phyloP scores from a whole-genome alignment of 495 filamentous ascomycete species.

The Xylaria curta region DNA sequence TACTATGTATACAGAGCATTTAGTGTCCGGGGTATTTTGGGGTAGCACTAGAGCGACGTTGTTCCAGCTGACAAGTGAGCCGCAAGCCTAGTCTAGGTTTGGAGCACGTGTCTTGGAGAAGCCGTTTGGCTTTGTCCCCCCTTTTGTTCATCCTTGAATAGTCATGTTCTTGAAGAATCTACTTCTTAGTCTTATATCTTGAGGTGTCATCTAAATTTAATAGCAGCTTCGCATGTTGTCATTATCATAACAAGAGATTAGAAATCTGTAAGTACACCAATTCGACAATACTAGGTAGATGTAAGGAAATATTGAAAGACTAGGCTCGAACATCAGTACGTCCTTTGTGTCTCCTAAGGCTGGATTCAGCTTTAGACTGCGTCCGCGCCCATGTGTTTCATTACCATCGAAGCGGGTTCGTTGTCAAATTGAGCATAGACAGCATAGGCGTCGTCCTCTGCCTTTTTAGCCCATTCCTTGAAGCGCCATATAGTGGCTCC shows the following conservation, averaged over 20 bases:
- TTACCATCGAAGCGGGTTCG: background rate
- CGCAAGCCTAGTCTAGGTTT: background rate
- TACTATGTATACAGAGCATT: background rate
- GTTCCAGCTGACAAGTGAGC: background rate
- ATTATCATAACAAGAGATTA: background rate
- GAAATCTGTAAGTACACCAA: background rate
- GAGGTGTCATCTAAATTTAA: background rate
- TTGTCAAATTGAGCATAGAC: background rate
- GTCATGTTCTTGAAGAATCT: background rate
- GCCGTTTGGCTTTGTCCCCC: background rate
- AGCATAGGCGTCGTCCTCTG: background rate
- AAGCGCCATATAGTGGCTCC: constrained; percentile 2
- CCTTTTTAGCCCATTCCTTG: background rate
- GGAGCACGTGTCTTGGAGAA: background rate
- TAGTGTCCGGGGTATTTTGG: background rate
- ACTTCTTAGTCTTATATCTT: background rate
- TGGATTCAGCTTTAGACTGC: background rate
- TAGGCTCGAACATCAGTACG: background rate
- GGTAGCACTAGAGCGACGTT: background rate
- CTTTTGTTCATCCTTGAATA: background rate
- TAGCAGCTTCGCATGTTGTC: background rate
- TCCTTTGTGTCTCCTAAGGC: background rate
- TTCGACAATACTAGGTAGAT: background rate
- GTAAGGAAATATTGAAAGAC: background rate
- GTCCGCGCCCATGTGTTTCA: background rate